Evolutionary conservation across 2,329 filamentous ascomycete species (phyloP).

Genomic region (Xylariaceae sp.): DNA sequence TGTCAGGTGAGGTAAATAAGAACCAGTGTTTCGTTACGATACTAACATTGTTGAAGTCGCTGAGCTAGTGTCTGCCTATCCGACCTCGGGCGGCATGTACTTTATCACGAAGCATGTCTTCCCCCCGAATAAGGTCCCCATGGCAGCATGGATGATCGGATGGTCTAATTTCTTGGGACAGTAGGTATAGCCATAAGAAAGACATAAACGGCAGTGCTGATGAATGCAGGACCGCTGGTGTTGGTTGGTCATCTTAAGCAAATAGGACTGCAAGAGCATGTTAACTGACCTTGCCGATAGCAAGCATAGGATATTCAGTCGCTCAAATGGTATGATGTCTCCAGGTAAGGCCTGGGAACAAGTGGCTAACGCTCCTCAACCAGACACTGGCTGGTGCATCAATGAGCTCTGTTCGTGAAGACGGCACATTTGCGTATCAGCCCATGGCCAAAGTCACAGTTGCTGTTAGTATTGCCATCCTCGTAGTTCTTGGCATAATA

Average conservation of each 20-base stretch:
- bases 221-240: background rate
- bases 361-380: no score
- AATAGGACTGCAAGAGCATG: background rate
- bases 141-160: constrained; percentile 47
- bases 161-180: constrained; percentile 65
- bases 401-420: constrained; percentile 53
- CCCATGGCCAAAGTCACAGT: constrained; percentile 59
- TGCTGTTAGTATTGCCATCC: constrained; percentile 49
- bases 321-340: constrained; percentile 51
- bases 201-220: background rate
- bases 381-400: constrained; percentile 48
- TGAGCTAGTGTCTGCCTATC: constrained; percentile 62
- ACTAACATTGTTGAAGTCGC: constrained; percentile 47
- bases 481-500: constrained; percentile 53
- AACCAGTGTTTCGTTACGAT: no score
- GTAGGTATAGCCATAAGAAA: constrained; percentile 2
- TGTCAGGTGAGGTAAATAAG: background rate
- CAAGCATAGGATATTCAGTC: constrained; percentile 53
- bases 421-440: constrained; percentile 47
- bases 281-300: background rate
- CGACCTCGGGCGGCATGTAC: constrained; percentile 65
- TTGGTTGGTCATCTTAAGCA: constrained; percentile 1
- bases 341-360: no score
- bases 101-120: constrained; percentile 64
- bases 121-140: constrained; percentile 50